Percentiles rank a stretch among this genome's conserved stretches.
These are phyloP conservation scores for Colletotrichum zoysiae DNA, from an alignment of 2,329 filamentous ascomycete genomes.

Conservation along the genomic window DNA sequence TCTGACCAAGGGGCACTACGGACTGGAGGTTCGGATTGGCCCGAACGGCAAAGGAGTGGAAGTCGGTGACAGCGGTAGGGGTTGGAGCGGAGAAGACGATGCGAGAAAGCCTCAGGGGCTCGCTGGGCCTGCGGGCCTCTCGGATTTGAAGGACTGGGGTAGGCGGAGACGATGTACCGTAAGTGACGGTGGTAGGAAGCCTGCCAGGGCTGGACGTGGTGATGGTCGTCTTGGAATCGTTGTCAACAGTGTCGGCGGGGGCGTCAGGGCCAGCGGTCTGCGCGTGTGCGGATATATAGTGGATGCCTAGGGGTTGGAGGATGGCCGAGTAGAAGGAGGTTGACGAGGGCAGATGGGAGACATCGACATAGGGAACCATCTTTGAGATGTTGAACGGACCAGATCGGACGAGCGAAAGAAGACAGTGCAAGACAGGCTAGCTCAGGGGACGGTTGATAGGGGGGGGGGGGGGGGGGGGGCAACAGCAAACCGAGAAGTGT, in stretches of 20 bases:
- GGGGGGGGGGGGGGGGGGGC: no score
- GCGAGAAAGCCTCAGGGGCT: slow-evolving; percentile 57
- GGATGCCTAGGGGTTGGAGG: slow-evolving; percentile 82
- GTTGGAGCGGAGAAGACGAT: slow-evolving; percentile 78
- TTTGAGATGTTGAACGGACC: background rate
- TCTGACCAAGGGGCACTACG: slow-evolving; percentile 42
- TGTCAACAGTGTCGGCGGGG: slow-evolving; percentile 7
- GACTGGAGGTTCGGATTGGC: slow-evolving; percentile 66
- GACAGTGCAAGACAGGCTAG: background rate
- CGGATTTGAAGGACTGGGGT: slow-evolving; percentile 61
- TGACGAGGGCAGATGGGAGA: slow-evolving; percentile 82
- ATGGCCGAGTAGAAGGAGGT: slow-evolving; percentile 87
- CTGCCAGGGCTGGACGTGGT: slow-evolving; percentile 8
- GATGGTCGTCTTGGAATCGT: slow-evolving; percentile 14
- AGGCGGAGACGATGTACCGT: slow-evolving; percentile 53
- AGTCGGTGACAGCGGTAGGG: slow-evolving; percentile 74
- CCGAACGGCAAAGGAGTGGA: slow-evolving; percentile 77
- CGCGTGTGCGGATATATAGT: slow-evolving; percentile 66
- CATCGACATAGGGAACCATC: slow-evolving; percentile 69
- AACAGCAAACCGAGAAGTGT: background rate
- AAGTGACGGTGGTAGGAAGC: slow-evolving; percentile 54
- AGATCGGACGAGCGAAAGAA: background rate
- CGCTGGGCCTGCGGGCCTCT: slow-evolving; percentile 55
- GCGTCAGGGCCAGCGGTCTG: slow-evolving; percentile 34
- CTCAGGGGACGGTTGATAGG: background rate